These are phyloP conservation scores for Magnaporthiopsis rhizophila DNA, from an alignment of 2,329 filamentous ascomycete genomes.

Conservation along the genomic window DNA sequence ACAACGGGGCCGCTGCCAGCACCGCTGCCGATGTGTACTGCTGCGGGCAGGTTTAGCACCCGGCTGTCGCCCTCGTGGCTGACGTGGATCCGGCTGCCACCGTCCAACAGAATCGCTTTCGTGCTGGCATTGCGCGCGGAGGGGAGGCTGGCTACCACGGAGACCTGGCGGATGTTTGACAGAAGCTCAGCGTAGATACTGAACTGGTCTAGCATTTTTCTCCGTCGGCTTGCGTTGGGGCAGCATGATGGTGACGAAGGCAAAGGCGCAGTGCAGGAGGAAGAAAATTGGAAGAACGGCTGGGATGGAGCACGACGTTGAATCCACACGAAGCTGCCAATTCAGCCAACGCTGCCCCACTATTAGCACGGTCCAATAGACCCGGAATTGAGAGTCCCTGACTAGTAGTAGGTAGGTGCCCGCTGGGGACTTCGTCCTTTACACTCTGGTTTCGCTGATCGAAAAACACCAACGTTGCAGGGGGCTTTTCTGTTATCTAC, in stretches of 20 bases:
- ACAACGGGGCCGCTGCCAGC: slow-evolving; percentile 22
- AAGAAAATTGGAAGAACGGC: not conserved
- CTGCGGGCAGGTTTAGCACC: slow-evolving; percentile 34
- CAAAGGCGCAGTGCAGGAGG: not conserved
- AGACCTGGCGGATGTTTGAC: slow-evolving; percentile 56
- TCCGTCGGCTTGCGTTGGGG: slow-evolving; percentile 14
- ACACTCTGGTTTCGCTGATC: not conserved
- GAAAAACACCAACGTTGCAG: not conserved
- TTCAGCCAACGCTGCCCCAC: not conserved
- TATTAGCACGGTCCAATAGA: not conserved
- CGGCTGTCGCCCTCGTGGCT: slow-evolving; percentile 32
- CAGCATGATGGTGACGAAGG: not conserved
- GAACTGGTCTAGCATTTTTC: slow-evolving; percentile 3
- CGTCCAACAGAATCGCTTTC: slow-evolving; percentile 32
- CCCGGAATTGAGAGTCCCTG: no score
- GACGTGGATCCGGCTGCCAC: slow-evolving; percentile 38
- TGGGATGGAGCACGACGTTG: no score
- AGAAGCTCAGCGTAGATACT: slow-evolving; percentile 57
- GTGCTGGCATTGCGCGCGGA: slow-evolving; percentile 35
- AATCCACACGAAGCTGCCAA: not conserved
- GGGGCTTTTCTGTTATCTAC: not conserved
- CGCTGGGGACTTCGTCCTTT: not conserved
- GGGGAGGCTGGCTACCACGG: slow-evolving; percentile 44
- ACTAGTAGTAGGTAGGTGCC: no score
- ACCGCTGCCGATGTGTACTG: slow-evolving; percentile 25